Percentiles rank a stretch among this genome's conserved stretches.
These are phyloP conservation scores for Tolypocladium ophioglossoides DNA, from an alignment of 2,329 filamentous ascomycete genomes.

Conservation along the genomic window DNA sequence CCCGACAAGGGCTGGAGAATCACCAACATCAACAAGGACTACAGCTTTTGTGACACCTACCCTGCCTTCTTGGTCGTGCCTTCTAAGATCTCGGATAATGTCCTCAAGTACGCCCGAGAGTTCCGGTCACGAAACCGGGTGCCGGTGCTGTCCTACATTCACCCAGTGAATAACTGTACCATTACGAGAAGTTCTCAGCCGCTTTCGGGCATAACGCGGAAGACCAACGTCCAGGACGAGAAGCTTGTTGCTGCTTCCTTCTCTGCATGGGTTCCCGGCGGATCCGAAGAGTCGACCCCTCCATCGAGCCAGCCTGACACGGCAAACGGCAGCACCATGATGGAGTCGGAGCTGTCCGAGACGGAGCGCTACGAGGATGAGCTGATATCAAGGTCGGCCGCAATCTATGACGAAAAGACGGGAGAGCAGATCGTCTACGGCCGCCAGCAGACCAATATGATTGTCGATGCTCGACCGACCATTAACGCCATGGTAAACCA, in stretches of 20 bases:
- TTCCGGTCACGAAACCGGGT: slow-evolving; percentile 86
- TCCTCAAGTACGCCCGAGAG: slow-evolving; percentile 81
- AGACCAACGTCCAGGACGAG: slow-evolving; percentile 92
- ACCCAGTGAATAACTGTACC: slow-evolving; percentile 91
- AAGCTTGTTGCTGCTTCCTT: slow-evolving; percentile 89
- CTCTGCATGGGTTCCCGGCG: slow-evolving; percentile 27
- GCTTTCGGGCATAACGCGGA: slow-evolving; percentile 72
- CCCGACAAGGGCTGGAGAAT: slow-evolving; percentile 76
- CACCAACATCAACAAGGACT: slow-evolving; percentile 81
- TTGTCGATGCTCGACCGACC: slow-evolving; percentile 88
- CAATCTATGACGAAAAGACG: slow-evolving; percentile 45
- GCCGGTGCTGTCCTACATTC: slow-evolving; percentile 85
- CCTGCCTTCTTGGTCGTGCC: slow-evolving; percentile 78
- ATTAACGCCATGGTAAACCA: slow-evolving; percentile 95
- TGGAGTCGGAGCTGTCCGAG: slow-evolving; percentile 44
- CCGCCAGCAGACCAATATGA: slow-evolving; percentile 85
- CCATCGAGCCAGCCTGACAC: slow-evolving; percentile 41
- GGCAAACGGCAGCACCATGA: slow-evolving; percentile 15
- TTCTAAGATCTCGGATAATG: slow-evolving; percentile 87
- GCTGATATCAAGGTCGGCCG: slow-evolving; percentile 34
- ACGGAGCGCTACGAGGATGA: slow-evolving; percentile 61
- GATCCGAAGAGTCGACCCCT: slow-evolving; percentile 23
- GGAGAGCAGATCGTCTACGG: slow-evolving; percentile 67
- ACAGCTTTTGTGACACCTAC: slow-evolving; percentile 86
- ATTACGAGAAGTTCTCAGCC: slow-evolving; percentile 94